phyloP scores from a whole-genome alignment of 169 alveolate species.

The Eimeria necatrix region DNA sequence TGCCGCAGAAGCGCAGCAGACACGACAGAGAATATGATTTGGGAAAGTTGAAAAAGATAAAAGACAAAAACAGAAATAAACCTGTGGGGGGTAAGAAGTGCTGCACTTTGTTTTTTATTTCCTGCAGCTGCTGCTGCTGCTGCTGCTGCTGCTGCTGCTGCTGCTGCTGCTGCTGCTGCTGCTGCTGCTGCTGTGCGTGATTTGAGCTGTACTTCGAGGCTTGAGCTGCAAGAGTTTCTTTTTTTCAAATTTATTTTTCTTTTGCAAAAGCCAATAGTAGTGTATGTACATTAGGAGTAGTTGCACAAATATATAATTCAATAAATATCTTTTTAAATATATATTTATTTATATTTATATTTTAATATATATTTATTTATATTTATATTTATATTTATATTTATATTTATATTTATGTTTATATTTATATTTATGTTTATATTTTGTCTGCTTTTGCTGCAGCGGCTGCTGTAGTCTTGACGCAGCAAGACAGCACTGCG shows the following conservation, averaged over 20 bases:
- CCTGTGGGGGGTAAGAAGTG: conserved; percentile 71
- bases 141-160: not conserved
- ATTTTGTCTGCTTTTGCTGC: not conserved
- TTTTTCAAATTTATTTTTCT: not conserved
- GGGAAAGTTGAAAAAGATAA: conserved; percentile 81
- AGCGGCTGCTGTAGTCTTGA: not conserved
- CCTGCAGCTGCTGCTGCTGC: not conserved
- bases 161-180: not conserved
- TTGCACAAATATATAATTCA: not conserved
- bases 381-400: not conserved
- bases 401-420: too few species aligned
- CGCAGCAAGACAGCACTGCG: not conserved
- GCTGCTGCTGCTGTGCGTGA: not conserved
- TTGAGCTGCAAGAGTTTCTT: not conserved
- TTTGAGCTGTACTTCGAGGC: not conserved
- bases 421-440: not conserved
- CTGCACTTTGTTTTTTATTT: not conserved
- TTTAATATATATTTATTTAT: too few species aligned
- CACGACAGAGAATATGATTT: conserved; percentile 86
- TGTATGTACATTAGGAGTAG: not conserved
- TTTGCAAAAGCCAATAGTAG: not conserved
- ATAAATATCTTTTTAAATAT: not conserved
- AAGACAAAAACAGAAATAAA: not conserved
- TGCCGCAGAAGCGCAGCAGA: conserved; percentile 78
- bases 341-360: not conserved